Evolutionary conservation across 495 filamentous ascomycete genomes (phyloP), one percentile per base, ranked within the genome.

Genomic region (Penicillium canescens): DNA sequence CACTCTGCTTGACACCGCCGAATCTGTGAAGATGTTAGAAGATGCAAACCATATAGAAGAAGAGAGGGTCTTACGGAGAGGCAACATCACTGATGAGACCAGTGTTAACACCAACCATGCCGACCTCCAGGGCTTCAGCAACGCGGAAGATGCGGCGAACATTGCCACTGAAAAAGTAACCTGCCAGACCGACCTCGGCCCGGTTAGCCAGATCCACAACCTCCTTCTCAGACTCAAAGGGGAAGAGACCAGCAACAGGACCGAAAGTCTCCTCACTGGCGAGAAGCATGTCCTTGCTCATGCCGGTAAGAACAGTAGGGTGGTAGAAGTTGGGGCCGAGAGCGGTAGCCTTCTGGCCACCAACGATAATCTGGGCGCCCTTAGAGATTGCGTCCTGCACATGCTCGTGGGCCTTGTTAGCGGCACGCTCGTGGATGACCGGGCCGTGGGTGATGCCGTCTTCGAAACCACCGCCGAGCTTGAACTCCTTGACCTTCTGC

Each of bases 1-100:
- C 93, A 65, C 87, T 91, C 71, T 90, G 79, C 72, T 98, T 98
- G 14, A 98, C 90, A 52, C 93, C 94, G 16, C 93, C 94, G 66
- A 97, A 98, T 28, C 83, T 69, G 62, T 14, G 14, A 42, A 26
- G 3, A 23, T 13, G 63, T 77, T 58, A 72, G 70, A 37, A 11
- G 33, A 39, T 3, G 9, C 4, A 39, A 35, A 11, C 3, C 0
- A 14, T 28, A 53, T 16, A n/a, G 24, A 23, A 6, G 38, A 16
- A 40, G 11, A 18, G 11, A 20, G 35, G 45, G 36, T 75, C 75
- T 70, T 66, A 78, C 50, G 90, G 90, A 54, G 87, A 75, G 1
- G 88, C 88, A 67, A 84, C 83, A 67, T 95, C 91, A 59, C 88
- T 91, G 39, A 95, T 88, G 49, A 94, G 52, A 2, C 89, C 90